Evolutionary conservation across 176 grass and related monocot genomes (phyloP).

Genomic region (Guadua angustifolia): DNA sequence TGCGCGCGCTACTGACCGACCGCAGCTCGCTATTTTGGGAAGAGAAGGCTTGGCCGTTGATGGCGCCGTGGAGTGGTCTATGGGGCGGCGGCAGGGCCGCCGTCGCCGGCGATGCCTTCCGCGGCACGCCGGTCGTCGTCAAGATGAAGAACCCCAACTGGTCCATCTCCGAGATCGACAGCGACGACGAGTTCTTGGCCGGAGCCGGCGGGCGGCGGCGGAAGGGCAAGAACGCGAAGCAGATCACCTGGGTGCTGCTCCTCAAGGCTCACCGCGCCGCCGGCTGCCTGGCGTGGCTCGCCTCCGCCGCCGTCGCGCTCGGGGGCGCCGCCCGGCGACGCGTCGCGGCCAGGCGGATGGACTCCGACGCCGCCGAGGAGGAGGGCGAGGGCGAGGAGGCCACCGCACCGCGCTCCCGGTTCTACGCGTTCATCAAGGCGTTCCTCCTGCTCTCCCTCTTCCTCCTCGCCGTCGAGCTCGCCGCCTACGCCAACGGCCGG

Average conservation of each 20-base stretch:
- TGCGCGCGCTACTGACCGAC: constrained; percentile 7
- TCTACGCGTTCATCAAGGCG: constrained; percentile 67
- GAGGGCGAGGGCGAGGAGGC: constrained; percentile 14
- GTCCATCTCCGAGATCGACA: constrained; percentile 76
- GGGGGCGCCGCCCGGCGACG: constrained; percentile 59
- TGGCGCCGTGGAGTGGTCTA: constrained; percentile 68
- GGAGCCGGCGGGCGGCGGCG: not conserved
- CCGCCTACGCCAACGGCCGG: constrained; percentile 49
- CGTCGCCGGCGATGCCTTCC: constrained; percentile 50
- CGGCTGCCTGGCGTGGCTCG: constrained; percentile 69
- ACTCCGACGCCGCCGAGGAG: constrained; percentile 42
- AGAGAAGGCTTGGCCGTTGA: constrained; percentile 1
- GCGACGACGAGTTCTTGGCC: constrained; percentile 33
- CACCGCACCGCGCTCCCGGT: constrained; percentile 42
- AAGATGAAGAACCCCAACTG: constrained; percentile 92
- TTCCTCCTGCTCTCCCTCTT: constrained; percentile 60
- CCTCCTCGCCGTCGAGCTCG: constrained; percentile 68
- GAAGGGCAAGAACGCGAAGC: constrained; percentile 72
- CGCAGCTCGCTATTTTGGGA: constrained; percentile 44
- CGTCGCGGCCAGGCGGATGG: constrained; percentile 52
- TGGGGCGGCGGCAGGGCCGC: constrained; percentile 39
- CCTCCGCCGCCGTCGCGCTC: constrained; percentile 59
- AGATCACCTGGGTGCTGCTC: constrained; percentile 92
- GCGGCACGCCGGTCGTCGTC: constrained; percentile 82
- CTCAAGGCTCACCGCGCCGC: constrained; percentile 87